Evolutionary conservation across 768 basidiomycete genomes (phyloP), one percentile per base, ranked within the genome.

Genomic region (Ramaria sp.): DNA sequence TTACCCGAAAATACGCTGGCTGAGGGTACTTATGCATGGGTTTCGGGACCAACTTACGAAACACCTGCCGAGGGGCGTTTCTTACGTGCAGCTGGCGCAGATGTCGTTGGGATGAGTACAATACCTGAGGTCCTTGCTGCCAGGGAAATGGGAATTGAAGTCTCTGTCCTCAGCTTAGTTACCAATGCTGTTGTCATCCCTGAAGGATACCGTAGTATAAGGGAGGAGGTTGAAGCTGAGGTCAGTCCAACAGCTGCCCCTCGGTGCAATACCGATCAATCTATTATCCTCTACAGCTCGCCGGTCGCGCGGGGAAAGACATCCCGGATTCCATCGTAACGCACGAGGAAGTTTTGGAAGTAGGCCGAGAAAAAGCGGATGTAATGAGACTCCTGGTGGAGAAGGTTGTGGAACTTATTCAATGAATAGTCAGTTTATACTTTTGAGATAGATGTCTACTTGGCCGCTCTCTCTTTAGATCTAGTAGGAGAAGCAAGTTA

Each of bases 71-170:
- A 95, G 63, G 91, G 90, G 33, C 74, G 83, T 49, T 83, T 92
- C 70, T 71, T 94, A 41, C 72, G 86, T 15, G 69, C 71, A 7
- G 82, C 80, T 0, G 91, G 91, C 3, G 91, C 86, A 0, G 89
- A 91, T 63, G 86, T 92, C n/a, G 91, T 93, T 1, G 91, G 91
- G 1, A 94, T 94, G 91, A 91, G 88, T 62, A 94, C 92, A 0
- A 80, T 93, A 15, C 91, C 91, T 0, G 91, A 94, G 69, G 91
- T 94, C 24, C 72, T 92, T 22, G 86, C 82, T 0, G 91, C 86
- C 9, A 70, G 81, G 49, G 83, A 90, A 65, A 86, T 84, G 64
- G 86, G 84, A 0, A 62, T 94, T 55, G 78, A 87, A 54, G 81
- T 87, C 52, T 73, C 88, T 69, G 91, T 87, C 4, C 72, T 94